phyloP scores from a whole-genome alignment of 2,329 filamentous ascomycete genomes.

The Fusarium chlamydosporum region DNA sequence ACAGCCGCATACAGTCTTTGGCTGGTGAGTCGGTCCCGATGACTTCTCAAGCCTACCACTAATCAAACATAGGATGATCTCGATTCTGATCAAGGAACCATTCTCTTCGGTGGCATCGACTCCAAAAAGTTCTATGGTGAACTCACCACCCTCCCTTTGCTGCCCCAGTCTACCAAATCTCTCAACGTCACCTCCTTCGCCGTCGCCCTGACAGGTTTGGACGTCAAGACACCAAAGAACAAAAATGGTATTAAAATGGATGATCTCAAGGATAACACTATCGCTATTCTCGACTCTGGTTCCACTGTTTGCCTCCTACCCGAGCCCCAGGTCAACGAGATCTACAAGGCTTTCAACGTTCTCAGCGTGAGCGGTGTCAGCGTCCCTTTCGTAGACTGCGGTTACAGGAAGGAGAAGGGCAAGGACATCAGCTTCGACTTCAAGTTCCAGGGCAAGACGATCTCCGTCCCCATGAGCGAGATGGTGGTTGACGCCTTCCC shows the following conservation, averaged over 20 bases:
- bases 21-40: slow-evolving; percentile 56
- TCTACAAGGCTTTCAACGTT: slow-evolving; percentile 69
- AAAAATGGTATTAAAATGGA: slow-evolving; percentile 53
- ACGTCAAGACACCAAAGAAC: slow-evolving; percentile 52
- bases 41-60: slow-evolving; percentile 7
- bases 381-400: slow-evolving; percentile 68
- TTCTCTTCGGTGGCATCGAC: slow-evolving; percentile 86
- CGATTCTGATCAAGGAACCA: slow-evolving; percentile 72
- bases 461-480: slow-evolving; percentile 67
- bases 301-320: slow-evolving; percentile 79
- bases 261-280: slow-evolving; percentile 64
- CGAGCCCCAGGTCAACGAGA: slow-evolving; percentile 65
- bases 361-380: slow-evolving; percentile 58
- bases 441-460: slow-evolving; percentile 63
- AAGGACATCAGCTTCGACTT: slow-evolving; percentile 66
- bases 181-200: slow-evolving; percentile 59
- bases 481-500: slow-evolving; percentile 64
- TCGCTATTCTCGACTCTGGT: slow-evolving; percentile 81
- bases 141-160: slow-evolving; percentile 61
- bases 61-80: slow-evolving; percentile 67
- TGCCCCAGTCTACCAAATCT: slow-evolving; percentile 57
- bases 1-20: slow-evolving; percentile 78
- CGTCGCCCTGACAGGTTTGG: slow-evolving; percentile 57
- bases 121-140: slow-evolving; percentile 77
- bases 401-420: slow-evolving; percentile 60